Conservation (phyloP, 768 basidiomycete species). For the Russula griseocarnosa region DNA sequence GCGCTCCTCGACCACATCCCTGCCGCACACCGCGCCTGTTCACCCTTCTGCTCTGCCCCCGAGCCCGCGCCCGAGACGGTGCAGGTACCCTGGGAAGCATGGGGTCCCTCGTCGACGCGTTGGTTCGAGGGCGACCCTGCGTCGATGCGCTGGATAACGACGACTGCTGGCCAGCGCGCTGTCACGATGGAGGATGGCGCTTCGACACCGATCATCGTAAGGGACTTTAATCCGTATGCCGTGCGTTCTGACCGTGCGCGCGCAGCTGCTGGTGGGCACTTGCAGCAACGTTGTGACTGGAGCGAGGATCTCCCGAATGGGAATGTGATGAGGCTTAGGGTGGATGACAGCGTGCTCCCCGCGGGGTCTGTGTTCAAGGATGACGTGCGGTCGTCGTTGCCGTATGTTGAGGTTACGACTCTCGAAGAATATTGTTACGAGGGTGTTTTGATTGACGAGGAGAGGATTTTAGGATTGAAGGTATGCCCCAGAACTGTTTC, state of each 20-base stretch:
- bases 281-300: constrained; percentile 7
- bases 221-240: constrained; percentile 31
- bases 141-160: constrained; percentile 34
- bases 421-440: constrained; percentile 26
- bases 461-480: constrained; percentile 33
- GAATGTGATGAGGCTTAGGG: constrained; percentile 11
- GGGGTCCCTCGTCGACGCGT: constrained; percentile 25
- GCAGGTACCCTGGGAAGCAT: constrained; percentile 28
- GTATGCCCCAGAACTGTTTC: constrained; percentile 15
- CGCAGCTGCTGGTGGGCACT: neutral
- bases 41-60: constrained; percentile 3
- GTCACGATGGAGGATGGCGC: constrained; percentile 21
- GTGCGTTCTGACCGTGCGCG: constrained; percentile 18
- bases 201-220: constrained; percentile 24
- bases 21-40: neutral
- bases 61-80: neutral
- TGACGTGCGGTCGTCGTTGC: constrained; percentile 28
- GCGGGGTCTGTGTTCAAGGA: constrained; percentile 27
- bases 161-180: constrained; percentile 34
- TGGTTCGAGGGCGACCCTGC: constrained; percentile 29
- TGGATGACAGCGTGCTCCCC: constrained; percentile 5
- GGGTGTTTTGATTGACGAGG: constrained; percentile 34
- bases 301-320: constrained; percentile 12
- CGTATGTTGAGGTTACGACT: constrained; percentile 31
- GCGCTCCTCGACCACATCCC: constrained; percentile 25